Percentiles rank a stretch among this genome's conserved stretches.
Evolutionary conservation across 148 eudicot genomes (phyloP).

Genomic region (Vaccinium vitisidaea): DNA sequence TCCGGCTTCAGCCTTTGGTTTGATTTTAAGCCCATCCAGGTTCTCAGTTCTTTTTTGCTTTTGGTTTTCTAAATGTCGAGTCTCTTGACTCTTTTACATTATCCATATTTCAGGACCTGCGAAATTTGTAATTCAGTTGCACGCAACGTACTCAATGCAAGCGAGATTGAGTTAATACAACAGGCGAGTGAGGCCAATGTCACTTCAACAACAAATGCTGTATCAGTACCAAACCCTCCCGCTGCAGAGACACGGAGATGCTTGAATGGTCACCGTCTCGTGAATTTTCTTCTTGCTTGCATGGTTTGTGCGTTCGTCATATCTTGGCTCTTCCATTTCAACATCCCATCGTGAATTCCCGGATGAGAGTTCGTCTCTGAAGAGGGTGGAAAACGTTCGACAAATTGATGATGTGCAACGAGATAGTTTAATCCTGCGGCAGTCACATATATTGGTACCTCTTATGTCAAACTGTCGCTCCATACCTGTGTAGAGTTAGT

Average conservation of each 20-base stretch:
- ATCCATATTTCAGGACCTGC: constrained; percentile 35
- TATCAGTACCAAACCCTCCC: constrained; percentile 14
- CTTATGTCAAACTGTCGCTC: background rate
- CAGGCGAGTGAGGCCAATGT: constrained; percentile 25
- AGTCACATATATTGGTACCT: background rate
- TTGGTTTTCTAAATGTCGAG: background rate
- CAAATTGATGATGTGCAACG: background rate
- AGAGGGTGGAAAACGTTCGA: background rate
- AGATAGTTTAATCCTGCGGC: background rate
- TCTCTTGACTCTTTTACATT: background rate
- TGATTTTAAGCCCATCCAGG: background rate
- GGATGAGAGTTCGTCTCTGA: background rate
- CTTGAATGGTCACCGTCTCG: constrained; percentile 48
- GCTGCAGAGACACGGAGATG: constrained; percentile 34
- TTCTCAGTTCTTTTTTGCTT: background rate
- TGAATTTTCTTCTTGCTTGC: constrained; percentile 50
- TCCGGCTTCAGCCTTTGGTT: background rate
- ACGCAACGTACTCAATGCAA: constrained; percentile 31
- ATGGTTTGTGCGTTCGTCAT: constrained; percentile 50
- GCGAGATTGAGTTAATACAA: constrained; percentile 29
- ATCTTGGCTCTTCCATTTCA: constrained; percentile 59
- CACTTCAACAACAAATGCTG: constrained; percentile 11
- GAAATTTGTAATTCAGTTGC: constrained; percentile 53
- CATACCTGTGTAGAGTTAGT: background rate
- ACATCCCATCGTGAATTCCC: constrained; percentile 34